Base-by-base conservation (phyloP, 2,329 filamentous ascomycete genomes). In the Trichoderma gracile region DNA sequence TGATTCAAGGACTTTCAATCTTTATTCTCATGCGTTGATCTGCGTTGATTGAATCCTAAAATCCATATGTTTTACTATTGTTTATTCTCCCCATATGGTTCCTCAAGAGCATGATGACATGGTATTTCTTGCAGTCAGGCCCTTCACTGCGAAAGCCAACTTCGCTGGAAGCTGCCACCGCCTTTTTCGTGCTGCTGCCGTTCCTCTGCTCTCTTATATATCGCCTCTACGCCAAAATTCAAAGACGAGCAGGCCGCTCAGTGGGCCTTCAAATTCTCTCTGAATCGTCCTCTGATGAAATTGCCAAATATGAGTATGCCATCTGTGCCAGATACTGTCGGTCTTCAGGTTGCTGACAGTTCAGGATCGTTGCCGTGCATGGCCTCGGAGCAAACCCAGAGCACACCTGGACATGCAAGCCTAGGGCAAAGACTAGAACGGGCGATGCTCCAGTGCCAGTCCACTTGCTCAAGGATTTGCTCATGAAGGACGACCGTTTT, bases 291-390 rank as follows among this genome's bases (percentile, higher is more conserved):
- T 5, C n/a, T 9, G 5, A 30, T 3, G 23, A 27, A 5, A 2
- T 7, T 14, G 21, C 19, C 53, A 30, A 33, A 23, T 57, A 46
- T 19, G 54, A 57, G 54, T 57, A 33, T 6, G 23, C 12, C 6
- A 1, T 0, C 6, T 33, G 10, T 55, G 17, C 5, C 6, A 3
- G 21, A 21, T 23, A 0, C 17, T 30, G 19, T 12, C 14, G 27
- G n/a, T 42, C 6, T 2, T 1, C 52, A 30, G 17, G 7, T 17
- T 5, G n/a, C 54, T 46, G 10, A 56, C 3, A 8, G 0, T 7
- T 1, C 5, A 63, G 60, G 8, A 71, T 71, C 46, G 43, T 71
- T 43, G 66, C 69, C 15, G 64, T 70, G 38, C 68, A 70, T 46
- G 66, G 68, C 25, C 68, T 71, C 1, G 68, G 67, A 2, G 67